phyloP scores from a whole-genome alignment of 1,139 yeast species.

The Meyerozyma athensensis region DNA sequence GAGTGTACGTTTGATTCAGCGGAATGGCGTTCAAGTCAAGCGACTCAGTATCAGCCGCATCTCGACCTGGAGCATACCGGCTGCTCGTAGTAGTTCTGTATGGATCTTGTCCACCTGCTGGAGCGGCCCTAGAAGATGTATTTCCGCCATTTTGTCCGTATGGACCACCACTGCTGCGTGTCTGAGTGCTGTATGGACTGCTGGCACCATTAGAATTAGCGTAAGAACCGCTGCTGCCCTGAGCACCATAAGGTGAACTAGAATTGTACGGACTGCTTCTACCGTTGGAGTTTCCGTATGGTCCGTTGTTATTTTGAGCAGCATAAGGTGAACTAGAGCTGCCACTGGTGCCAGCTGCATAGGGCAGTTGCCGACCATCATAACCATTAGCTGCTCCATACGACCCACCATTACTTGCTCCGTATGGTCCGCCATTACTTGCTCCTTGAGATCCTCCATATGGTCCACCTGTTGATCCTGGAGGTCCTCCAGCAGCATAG shows the following conservation, averaged over 20 bases:
- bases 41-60: conserved; percentile 26
- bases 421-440: conserved; percentile 11
- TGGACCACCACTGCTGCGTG: background rate
- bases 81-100: conserved; percentile 3
- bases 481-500: conserved; percentile 16
- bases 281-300: background rate
- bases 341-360: conserved; percentile 1
- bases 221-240: no score
- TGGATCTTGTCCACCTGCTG: background rate
- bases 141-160: background rate
- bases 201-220: no score
- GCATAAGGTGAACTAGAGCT: no score
- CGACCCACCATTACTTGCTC: background rate
- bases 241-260: no score
- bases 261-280: no score
- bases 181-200: background rate
- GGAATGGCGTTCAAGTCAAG: conserved; percentile 42
- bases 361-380: no score
- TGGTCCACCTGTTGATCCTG: conserved; percentile 8
- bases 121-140: background rate
- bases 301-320: background rate
- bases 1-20: conserved; percentile 27
- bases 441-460: conserved; percentile 13
- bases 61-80: conserved; percentile 6
- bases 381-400: no score